Conservation (phyloP, 192 early-diverging fungal species). For the Backusella parvicylindrica region DNA sequence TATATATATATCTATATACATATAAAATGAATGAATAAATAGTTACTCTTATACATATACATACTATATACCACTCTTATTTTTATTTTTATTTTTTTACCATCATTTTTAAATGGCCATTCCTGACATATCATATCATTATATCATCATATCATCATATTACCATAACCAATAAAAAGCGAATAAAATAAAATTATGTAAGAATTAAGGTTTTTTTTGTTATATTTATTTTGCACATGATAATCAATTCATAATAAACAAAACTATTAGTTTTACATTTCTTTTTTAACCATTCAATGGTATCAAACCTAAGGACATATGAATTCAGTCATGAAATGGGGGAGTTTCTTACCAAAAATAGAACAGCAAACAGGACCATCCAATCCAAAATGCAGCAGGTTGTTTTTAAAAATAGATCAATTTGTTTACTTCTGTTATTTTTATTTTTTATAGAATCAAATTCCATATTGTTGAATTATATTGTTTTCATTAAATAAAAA, state of each 20-base stretch:
- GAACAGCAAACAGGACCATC: neutral
- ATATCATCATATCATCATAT: neutral
- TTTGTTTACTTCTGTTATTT: neutral
- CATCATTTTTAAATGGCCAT: neutral
- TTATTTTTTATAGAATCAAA: neutral
- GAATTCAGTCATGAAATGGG: neutral
- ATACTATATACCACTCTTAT: neutral
- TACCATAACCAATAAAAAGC: neutral
- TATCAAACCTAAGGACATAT: no score
- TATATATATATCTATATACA: neutral
- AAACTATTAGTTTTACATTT: neutral
- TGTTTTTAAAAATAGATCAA: neutral
- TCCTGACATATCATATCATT: neutral
- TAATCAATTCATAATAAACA: neutral
- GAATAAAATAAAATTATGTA: neutral
- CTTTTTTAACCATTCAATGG: neutral
- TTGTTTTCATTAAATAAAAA: no score
- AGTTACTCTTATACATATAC: neutral
- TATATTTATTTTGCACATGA: neutral
- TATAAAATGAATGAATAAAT: neutral
- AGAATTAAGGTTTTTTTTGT: neutral
- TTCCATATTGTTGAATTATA: neutral
- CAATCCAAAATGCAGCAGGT: neutral
- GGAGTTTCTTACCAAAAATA: neutral
- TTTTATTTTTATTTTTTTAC: no score